Evolutionary conservation across 768 basidiomycete species (phyloP), one percentile per base, ranked within the genome.

Genomic region (Xanthoconium purpureum): DNA sequence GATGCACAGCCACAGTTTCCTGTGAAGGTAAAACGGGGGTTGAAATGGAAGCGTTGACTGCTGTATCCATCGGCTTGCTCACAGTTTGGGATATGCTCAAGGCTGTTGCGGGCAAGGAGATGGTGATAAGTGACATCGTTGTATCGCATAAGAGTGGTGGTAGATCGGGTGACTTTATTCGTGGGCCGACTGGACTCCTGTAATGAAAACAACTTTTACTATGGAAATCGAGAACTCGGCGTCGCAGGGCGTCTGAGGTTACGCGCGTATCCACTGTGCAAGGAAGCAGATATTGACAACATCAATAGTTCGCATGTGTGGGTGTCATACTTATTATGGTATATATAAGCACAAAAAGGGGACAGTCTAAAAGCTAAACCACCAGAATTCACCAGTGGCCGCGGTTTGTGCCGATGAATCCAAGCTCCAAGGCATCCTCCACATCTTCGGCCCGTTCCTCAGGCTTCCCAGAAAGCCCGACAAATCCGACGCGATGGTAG

Each of bases 51-150:
- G 94, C 93, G 24, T 69, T 95, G 54, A 90, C 87, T n/a, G 87
- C 87, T 24, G 93, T 91, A 10, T 85, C 85, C 2, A 76, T 89
- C 32, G 86, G 85, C 6, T 77, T 91, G 33, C 74, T 95, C 52
- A 91, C 91, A 1, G 84, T 94, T 14, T 96, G 92, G 89, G 92
- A 94, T 66, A 94, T 96, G 93, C 79, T 94, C 32, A 94, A 95
- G 73, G 88, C 88, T 6, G 86, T 92, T 2, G 91, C 89, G 1
- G 94, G 91, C n/a, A 81, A 81, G 67, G 88, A 91, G 55, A 94
- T 96, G 90, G 73, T 81, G 56, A 90, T 97, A 36, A 77, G 82
- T 18, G 80, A 83, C 24, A 80, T 93, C 37, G 72, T 80, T 59
- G 87, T 93, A 4, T 74, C 76, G 2, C 70, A 74, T 33, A 94